These are phyloP conservation scores for Thamnidium elegans DNA, from an alignment of 192 early-diverging fungal genomes.

Conservation along the genomic window DNA sequence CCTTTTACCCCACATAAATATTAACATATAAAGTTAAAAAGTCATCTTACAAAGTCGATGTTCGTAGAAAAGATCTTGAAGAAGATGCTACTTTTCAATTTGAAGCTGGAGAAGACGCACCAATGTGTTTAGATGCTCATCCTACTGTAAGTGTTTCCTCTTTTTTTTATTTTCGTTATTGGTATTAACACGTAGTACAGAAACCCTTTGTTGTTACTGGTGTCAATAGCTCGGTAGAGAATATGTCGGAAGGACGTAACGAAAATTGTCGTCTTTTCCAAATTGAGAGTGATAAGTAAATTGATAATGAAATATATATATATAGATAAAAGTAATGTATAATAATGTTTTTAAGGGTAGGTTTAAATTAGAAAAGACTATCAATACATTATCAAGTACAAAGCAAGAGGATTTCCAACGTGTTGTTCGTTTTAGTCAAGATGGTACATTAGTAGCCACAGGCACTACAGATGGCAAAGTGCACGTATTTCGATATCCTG, in stretches of 20 bases:
- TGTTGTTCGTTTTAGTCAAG: conserved; percentile 61
- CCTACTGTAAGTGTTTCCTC: conserved; percentile 56
- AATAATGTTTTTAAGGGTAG: conserved; percentile 4
- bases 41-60: conserved; percentile 53
- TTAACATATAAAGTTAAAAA: conserved; percentile 23
- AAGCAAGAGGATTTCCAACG: conserved; percentile 56
- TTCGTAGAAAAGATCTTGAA: conserved; percentile 27
- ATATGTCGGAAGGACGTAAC: conserved; percentile 70
- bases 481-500: conserved; percentile 61
- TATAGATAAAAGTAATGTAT: not conserved
- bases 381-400: conserved; percentile 50
- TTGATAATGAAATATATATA: not conserved
- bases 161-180: not conserved
- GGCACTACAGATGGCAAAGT: conserved; percentile 71
- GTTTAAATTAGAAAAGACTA: conserved; percentile 17
- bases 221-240: conserved; percentile 63
- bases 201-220: conserved; percentile 61
- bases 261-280: conserved; percentile 77
- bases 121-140: conserved; percentile 76
- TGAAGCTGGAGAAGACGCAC: conserved; percentile 72
- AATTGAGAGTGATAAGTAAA: conserved; percentile 42
- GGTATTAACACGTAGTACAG: conserved; percentile 26
- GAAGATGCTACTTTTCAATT: conserved; percentile 33
- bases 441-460: conserved; percentile 62
- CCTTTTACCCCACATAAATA: not conserved